phyloP scores from a whole-genome alignment of 352 stramenopile species.

The Pythium oligandrum region DNA sequence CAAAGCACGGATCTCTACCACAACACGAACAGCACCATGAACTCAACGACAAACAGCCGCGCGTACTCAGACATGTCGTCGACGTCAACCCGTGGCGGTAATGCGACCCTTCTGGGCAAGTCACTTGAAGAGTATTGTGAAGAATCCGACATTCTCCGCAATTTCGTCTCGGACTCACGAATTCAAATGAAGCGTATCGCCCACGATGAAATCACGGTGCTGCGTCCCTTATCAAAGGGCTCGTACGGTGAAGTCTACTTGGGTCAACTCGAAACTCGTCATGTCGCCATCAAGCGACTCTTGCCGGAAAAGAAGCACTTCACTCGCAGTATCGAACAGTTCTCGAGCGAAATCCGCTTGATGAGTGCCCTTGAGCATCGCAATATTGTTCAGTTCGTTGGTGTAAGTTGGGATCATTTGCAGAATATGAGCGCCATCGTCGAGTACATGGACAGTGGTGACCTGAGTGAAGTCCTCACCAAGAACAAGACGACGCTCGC shows the following conservation, averaged over 20 bases:
- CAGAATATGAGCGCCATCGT: conserved; percentile 71
- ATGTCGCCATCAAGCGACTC: conserved; percentile 73
- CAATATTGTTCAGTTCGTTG: conserved; percentile 73
- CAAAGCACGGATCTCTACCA: conserved; percentile 9
- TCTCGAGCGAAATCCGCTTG: conserved; percentile 64
- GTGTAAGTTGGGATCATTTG: conserved; percentile 60
- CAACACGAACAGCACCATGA: conserved; percentile 1
- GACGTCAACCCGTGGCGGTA: neutral
- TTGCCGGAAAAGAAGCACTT: conserved; percentile 54
- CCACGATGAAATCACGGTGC: conserved; percentile 63
- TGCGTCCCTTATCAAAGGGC: conserved; percentile 60
- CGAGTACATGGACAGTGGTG: conserved; percentile 76
- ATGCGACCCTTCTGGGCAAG: conserved; percentile 18
- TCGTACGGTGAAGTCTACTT: conserved; percentile 73
- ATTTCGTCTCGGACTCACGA: conserved; percentile 46
- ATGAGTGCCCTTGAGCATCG: conserved; percentile 68
- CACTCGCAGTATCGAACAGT: conserved; percentile 52
- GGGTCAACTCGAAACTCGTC: conserved; percentile 54
- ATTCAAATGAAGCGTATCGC: conserved; percentile 47
- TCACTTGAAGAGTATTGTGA: conserved; percentile 52
- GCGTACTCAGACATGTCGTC: neutral
- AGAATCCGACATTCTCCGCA: conserved; percentile 47
- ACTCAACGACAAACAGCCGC: neutral
- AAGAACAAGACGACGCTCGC: conserved; percentile 46
- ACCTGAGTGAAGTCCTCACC: conserved; percentile 54